Conservation (phyloP, 2,329 filamentous ascomycete species). For the Aspergillus sp. region DNA sequence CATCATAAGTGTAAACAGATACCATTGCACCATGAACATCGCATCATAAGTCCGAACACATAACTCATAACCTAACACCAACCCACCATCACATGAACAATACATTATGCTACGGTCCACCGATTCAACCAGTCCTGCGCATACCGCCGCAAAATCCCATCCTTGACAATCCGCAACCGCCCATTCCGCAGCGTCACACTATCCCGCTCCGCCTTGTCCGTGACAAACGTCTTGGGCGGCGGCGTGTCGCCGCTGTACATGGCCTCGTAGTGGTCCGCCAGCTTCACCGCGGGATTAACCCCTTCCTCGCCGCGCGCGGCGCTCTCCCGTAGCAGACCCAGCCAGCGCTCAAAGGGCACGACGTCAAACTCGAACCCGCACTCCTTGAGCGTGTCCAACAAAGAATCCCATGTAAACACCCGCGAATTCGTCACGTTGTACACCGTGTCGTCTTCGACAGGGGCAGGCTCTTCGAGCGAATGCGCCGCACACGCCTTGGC, state of each 20-base stretch:
- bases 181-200: conserved; percentile 29
- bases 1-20: neutral
- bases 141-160: conserved; percentile 31
- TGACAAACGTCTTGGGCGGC: conserved; percentile 20
- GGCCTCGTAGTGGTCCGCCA: conserved; percentile 28
- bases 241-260: conserved; percentile 20
- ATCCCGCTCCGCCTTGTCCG: conserved; percentile 27
- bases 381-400: conserved; percentile 28
- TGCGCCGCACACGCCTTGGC: conserved; percentile 13
- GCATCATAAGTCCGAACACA: neutral
- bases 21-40: too few species aligned
- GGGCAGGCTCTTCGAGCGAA: neutral
- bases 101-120: conserved; percentile 13
- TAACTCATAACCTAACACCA: neutral
- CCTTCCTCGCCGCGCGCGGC: conserved; percentile 26
- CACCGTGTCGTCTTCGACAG: conserved; percentile 20
- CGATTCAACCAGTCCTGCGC: conserved; percentile 28
- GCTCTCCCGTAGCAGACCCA: conserved; percentile 29
- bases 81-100: neutral
- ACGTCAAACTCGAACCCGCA: conserved; percentile 36
- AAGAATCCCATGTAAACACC: conserved; percentile 33
- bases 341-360: conserved; percentile 34
- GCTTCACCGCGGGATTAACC: conserved; percentile 33
- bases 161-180: conserved; percentile 27
- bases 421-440: conserved; percentile 32